Conservation (phyloP, 139 green algal species). For the Astrephomene gubernaculifera region DNA sequence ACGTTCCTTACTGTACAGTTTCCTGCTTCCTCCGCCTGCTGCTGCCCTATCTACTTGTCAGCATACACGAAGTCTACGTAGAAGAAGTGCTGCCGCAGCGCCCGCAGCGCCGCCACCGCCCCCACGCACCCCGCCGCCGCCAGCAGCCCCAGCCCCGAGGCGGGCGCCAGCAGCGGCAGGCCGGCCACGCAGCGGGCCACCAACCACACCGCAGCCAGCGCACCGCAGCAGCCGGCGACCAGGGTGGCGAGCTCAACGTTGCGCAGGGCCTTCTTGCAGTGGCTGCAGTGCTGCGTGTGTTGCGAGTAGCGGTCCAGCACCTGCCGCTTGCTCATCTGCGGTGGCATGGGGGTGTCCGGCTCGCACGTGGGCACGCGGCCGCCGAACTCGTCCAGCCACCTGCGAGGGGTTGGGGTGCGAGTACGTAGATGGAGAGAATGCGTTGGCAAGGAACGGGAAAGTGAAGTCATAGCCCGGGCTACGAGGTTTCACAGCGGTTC, state of each 20-base stretch:
- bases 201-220: conserved; percentile 2
- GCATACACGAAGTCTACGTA: too few relatives aligned
- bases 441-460: not conserved
- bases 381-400: conserved; percentile 39
- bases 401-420: not conserved
- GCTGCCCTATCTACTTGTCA: too few relatives aligned
- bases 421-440: not conserved
- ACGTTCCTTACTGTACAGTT: too few relatives aligned
- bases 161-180: too few relatives aligned
- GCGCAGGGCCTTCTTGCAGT: conserved; percentile 28
- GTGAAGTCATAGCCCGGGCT: too few relatives aligned
- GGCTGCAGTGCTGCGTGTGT: conserved; percentile 42
- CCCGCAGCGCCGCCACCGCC: too few relatives aligned
- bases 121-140: too few relatives aligned
- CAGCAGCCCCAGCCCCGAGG: too few relatives aligned
- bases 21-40: too few relatives aligned
- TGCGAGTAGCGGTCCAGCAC: conserved; percentile 38
- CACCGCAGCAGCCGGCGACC: not conserved
- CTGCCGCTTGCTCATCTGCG: conserved; percentile 42
- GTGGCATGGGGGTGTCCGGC: conserved; percentile 7
- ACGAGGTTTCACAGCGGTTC: not conserved
- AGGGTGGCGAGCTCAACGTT: not conserved
- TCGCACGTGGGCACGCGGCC: conserved; percentile 41
- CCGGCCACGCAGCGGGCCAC: not conserved
- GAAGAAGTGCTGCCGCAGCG: too few relatives aligned